Base-by-base conservation (phyloP, 148 eudicot genomes). In the Camellia lanceoleosa region DNA sequence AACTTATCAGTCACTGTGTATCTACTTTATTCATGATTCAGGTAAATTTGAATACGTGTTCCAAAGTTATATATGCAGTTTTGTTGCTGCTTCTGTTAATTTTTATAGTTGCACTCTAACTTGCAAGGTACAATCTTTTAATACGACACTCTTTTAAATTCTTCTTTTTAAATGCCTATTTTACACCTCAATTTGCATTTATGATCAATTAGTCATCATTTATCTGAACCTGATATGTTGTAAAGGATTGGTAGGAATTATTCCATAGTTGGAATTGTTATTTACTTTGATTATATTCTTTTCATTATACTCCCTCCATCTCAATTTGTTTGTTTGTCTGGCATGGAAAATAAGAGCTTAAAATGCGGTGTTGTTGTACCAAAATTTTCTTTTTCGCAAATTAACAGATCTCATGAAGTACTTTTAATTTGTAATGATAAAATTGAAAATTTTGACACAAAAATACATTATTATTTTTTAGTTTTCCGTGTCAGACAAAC, bases 21-120 rank as follows among this genome's bases (percentile, higher is more conserved):
- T 90, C 98, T 61, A 93, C 95, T 19, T 74, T 95, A 77, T 89
- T 95, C 74, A 93, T 92, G 95, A 93, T 95, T 84, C 99, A 93
- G 96, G 99, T 95, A 85, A 84, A 69, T 78, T 18, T 77, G 55
- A 65, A 68, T 56, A 55, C 68, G 19, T 38, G 38, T 56, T 46
- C 63, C 30, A 13, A 14, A 42, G 5, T 18, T 2, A 60, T 60
- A 60, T 6, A 60, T 30, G 38, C 38, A 7, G 0, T 9, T 7
- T 18, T 7, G 3, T 4, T 60, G 64, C 20, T 60, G 1, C 64
- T 18, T 18, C 7, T 49, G 5, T 5, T 49, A 4, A 3, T 49
- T 49, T 49, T 49, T 5, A 2, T 49, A 4, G 7, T 49, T 5
- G 52, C 4, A 49, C 7, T 5, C 51, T 49, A 49, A 49, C 52